Base-by-base conservation (phyloP, 352 stramenopile genomes). In the Phytopythium delawarense region DNA sequence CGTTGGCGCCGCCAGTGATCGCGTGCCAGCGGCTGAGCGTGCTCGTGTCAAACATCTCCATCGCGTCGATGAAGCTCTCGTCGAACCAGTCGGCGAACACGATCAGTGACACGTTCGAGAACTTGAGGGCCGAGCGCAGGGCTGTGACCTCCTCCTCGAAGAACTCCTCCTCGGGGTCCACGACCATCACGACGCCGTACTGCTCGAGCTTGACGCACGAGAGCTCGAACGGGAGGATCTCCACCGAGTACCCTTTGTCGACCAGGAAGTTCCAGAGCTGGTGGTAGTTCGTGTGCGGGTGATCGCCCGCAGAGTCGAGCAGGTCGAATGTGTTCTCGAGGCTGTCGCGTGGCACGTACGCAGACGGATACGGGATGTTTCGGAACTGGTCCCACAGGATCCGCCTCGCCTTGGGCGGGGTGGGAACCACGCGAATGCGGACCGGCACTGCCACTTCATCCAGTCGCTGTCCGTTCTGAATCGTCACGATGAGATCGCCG, bases 371-470 rank as follows among this genome's bases (percentile, higher is more conserved):
- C 16, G 83, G 76, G 51, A 97, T 81, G 59, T 91, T 96, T 51
- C 93, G 87, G 63, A 93, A 95, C 63, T 94, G 84, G 58, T 97
- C 88, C 88, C 89, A 96, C 2, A 97, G 64, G 35, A 97, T 80
- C 8, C 78, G 72, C 40, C 78, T 84, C 2, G 67, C 58, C 15
- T 75, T 63, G 20, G 63, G 66, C 7, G 82, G 82, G 20, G 73
- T 81, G 13, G 75, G 79, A 21, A 89, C 63, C 9, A 92, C 62
- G 11, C 69, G 71, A 23, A 91, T 71, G 7, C 55, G 64, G 50
- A 91, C 58, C 0, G 72, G 77, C 21, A 91, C 71, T 25, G 70
- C 23, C 0, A 92, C 57, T 9, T 85, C 61, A 25, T 86, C 68
- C 32, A 85, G 40, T 9, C 66, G 69, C 20, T 71, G 45, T 8